phyloP scores from a whole-genome alignment of 2,329 filamentous ascomycete species.

The Neocucurbitaria cava region DNA sequence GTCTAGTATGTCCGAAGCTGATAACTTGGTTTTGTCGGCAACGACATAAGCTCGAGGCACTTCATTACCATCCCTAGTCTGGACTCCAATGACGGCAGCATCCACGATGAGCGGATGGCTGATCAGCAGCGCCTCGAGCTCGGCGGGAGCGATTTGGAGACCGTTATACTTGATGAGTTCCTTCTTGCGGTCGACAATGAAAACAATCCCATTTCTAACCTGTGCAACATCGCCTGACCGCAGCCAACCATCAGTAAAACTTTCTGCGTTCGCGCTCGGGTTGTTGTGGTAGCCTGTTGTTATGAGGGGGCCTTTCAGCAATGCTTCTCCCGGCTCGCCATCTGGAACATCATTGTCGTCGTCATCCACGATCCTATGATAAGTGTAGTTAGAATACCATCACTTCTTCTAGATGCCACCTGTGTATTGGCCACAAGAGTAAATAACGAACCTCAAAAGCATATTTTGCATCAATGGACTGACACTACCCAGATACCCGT shows the following conservation, averaged over 20 bases:
- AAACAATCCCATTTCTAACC: slow-evolving; percentile 42
- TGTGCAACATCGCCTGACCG: slow-evolving; percentile 5
- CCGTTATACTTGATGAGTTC: slow-evolving; percentile 68
- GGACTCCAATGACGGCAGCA: slow-evolving; percentile 60
- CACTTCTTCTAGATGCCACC: no score
- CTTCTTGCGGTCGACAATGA: slow-evolving; percentile 45
- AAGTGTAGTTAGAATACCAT: no score
- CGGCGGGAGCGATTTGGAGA: slow-evolving; percentile 65
- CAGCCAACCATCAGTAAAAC: not conserved
- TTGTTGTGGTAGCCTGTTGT: not conserved
- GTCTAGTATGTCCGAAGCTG: slow-evolving; percentile 22
- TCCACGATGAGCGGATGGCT: slow-evolving; percentile 65
- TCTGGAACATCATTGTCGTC: no score
- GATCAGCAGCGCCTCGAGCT: slow-evolving; percentile 63
- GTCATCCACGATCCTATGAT: no score
- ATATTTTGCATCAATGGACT: not conserved
- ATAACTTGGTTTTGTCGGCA: slow-evolving; percentile 28
- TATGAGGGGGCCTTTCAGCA: no score
- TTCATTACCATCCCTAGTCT: slow-evolving; percentile 47
- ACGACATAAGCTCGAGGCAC: slow-evolving; percentile 56
- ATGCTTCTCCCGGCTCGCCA: no score
- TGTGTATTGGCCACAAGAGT: no score
- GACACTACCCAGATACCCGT: not conserved
- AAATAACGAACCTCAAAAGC: no score
- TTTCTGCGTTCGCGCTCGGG: not conserved